Conservation (phyloP, 2,329 filamentous ascomycete genomes). For the Coleophoma eucalyptorum region DNA sequence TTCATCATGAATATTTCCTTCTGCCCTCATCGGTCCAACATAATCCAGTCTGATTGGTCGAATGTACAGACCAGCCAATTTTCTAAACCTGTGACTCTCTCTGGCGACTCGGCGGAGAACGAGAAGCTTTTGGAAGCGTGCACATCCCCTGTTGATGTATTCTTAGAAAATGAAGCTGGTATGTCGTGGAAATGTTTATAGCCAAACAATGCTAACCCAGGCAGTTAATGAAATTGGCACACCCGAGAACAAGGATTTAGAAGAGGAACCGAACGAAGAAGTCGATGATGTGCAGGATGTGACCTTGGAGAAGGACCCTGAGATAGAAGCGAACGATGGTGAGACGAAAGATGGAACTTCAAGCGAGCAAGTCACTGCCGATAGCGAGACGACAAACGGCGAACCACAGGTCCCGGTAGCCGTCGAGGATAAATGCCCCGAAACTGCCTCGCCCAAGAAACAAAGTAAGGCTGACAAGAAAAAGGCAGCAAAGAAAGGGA, state of each 20-base stretch:
- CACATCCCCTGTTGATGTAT: constrained; percentile 4
- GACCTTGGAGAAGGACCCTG: no score
- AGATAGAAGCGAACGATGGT: constrained; percentile 1
- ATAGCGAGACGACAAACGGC: not conserved
- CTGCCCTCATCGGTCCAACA: constrained; percentile 23
- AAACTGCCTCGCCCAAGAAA: not conserved
- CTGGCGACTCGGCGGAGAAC: constrained; percentile 11
- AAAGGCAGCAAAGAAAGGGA: not conserved
- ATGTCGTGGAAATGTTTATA: not conserved
- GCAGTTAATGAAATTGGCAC: not conserved
- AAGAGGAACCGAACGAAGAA: not conserved
- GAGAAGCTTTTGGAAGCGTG: constrained; percentile 15
- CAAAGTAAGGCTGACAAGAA: not conserved
- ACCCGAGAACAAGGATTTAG: not conserved
- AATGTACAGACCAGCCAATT: constrained; percentile 17
- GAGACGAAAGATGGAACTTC: not conserved
- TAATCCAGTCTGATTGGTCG: constrained; percentile 18
- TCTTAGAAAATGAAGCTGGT: not conserved
- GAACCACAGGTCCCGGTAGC: not conserved
- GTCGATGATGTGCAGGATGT: no score
- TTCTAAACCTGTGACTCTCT: constrained; percentile 16
- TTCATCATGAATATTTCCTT: constrained; percentile 25
- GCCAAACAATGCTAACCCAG: not conserved
- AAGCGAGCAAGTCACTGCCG: not conserved
- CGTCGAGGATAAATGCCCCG: not conserved